phyloP scores from a whole-genome alignment of 257 asterid species.

The Linaria vulgaris region DNA sequence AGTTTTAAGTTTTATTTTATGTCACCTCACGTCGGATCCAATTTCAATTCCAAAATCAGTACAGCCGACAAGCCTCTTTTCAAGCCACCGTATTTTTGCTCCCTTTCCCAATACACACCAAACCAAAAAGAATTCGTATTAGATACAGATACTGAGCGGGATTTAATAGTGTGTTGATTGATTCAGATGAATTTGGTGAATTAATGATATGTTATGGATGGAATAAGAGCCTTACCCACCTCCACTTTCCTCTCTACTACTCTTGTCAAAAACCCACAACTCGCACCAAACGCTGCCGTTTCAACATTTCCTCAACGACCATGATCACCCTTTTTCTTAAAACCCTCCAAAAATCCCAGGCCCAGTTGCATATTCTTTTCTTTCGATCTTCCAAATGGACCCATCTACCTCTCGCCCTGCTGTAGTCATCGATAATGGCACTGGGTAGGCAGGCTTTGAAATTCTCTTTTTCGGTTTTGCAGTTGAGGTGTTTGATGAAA shows the following conservation, averaged over 20 bases:
- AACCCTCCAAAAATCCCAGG: slow-evolving; percentile 48
- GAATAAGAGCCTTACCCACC: slow-evolving; percentile 24
- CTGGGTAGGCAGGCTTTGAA: slow-evolving; percentile 56
- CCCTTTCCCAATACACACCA: too few relatives aligned
- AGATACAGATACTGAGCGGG: too few relatives aligned
- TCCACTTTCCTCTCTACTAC: too few relatives aligned
- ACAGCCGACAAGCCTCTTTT: too few relatives aligned
- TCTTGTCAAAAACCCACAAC: slow-evolving; percentile 15
- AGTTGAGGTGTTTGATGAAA: slow-evolving; percentile 34
- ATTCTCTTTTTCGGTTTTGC: background rate
- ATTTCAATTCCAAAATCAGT: too few relatives aligned
- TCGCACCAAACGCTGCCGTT: slow-evolving; percentile 42
- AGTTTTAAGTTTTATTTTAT: too few relatives aligned
- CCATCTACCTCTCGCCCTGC: slow-evolving; percentile 81
- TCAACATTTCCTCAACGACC: slow-evolving; percentile 39
- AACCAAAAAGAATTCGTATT: too few relatives aligned
- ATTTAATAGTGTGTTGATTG: too few relatives aligned
- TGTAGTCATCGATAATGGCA: slow-evolving; percentile 91
- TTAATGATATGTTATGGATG: slow-evolving; percentile 30
- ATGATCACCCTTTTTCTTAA: slow-evolving; percentile 49
- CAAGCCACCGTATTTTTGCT: too few relatives aligned
- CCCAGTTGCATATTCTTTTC: slow-evolving; percentile 28
- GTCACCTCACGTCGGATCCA: too few relatives aligned
- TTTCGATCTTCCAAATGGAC: slow-evolving; percentile 54
- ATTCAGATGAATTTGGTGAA: slow-evolving; percentile 17